phyloP scores from a whole-genome alignment of 2,329 filamentous ascomycete genomes.

The Aspergillus caelatus region DNA sequence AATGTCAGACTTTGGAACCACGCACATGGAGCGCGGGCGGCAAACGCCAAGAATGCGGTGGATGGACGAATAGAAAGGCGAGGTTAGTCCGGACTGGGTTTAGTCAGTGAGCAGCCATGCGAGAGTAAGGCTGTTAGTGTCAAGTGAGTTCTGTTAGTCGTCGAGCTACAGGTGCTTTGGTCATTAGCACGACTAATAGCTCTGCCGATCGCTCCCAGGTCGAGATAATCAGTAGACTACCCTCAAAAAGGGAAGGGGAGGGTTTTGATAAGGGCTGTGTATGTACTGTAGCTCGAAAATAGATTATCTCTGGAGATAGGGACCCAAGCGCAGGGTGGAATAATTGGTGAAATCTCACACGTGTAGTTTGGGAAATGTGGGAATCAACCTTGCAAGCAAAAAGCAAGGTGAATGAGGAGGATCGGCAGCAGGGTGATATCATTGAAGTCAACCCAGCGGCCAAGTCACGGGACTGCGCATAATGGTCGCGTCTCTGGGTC shows the following conservation, averaged over 20 bases:
- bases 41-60: slow-evolving; percentile 2
- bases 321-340: not conserved
- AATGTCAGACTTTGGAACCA: slow-evolving; percentile 7
- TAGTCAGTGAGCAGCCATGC: no score
- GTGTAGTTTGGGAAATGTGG: not conserved
- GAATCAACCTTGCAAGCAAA: not conserved
- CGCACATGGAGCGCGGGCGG: slow-evolving; percentile 10
- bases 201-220: not conserved
- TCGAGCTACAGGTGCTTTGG: no score
- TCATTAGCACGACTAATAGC: not conserved
- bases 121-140: not conserved
- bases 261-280: slow-evolving; percentile 3
- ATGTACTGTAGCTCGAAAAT: not conserved
- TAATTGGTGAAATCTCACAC: not conserved
- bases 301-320: not conserved
- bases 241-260: not conserved
- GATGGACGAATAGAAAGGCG: not conserved
- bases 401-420: slow-evolving; percentile 11
- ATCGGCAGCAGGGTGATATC: slow-evolving; percentile 20
- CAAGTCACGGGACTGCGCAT: slow-evolving; percentile 30
- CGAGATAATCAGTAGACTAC: not conserved
- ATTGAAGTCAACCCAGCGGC: slow-evolving; percentile 3
- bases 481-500: slow-evolving; percentile 22
- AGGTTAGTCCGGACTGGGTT: no score
- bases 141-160: not conserved